Percentiles rank a stretch among this genome's conserved stretches.
Conservation (phyloP, 805 yeast species). For the Candida gorgasii region DNA sequence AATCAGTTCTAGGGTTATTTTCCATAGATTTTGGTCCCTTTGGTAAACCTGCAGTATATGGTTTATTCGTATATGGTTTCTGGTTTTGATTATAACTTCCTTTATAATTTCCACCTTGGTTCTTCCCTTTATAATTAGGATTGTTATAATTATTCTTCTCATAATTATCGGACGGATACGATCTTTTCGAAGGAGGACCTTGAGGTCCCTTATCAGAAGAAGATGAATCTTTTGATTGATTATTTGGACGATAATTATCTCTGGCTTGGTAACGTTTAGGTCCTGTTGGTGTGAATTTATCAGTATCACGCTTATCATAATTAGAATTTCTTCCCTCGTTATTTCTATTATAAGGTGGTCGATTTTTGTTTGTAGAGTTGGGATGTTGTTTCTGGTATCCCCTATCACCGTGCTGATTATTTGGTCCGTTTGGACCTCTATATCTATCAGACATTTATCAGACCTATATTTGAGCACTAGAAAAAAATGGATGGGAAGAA, state of each 20-base stretch:
- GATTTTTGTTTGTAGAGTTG: slow-evolving; percentile 4
- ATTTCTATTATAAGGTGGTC: slow-evolving; percentile 11
- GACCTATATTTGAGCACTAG: slow-evolving; percentile 2
- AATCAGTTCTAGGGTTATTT: background rate
- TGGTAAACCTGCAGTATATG: slow-evolving; percentile 1
- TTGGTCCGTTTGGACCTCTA: slow-evolving; percentile 26
- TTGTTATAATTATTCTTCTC: background rate
- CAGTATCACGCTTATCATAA: slow-evolving; percentile 4
- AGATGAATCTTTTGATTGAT: slow-evolving; percentile 4
- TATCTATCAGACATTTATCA: slow-evolving; percentile 34
- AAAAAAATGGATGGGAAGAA: slow-evolving; percentile 4
- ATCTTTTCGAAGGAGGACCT: slow-evolving; percentile 8
- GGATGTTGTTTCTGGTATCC: slow-evolving; percentile 1
- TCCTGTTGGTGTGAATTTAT: slow-evolving; percentile 16
- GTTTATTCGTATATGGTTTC: background rate
- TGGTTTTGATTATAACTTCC: background rate
- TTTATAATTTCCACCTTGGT: background rate
- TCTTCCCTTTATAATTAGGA: slow-evolving; percentile 6
- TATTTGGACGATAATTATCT: slow-evolving; percentile 24
- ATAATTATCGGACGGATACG: slow-evolving; percentile 10
- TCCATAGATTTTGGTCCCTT: slow-evolving; percentile 11
- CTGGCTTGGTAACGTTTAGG: slow-evolving; percentile 25
- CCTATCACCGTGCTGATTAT: slow-evolving; percentile 6
- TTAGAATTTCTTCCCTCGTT: slow-evolving; percentile 10
- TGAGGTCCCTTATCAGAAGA: background rate